Conservation (phyloP, 2,329 filamentous ascomycete genomes). For the Mycosphaerella sp. region DNA sequence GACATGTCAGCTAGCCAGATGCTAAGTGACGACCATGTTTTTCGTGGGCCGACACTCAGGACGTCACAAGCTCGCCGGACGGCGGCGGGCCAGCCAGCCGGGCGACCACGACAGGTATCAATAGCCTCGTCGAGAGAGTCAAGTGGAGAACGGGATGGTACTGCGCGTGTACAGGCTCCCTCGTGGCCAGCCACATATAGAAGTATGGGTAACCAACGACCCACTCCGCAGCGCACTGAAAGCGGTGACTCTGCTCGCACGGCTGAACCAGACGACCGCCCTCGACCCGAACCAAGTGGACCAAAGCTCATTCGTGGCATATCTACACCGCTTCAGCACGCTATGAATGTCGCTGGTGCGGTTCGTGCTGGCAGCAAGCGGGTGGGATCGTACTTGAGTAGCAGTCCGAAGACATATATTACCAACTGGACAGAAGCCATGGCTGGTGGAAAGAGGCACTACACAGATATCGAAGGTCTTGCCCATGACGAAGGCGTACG, state of each 20-base stretch:
- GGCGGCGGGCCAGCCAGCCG: constrained; percentile 22
- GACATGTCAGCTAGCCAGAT: constrained; percentile 80
- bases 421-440: constrained; percentile 98
- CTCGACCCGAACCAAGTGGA: constrained; percentile 8
- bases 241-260: constrained; percentile 18
- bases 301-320: constrained; percentile 20
- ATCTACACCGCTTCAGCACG: constrained; percentile 19
- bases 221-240: constrained; percentile 9
- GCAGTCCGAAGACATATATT: constrained; percentile 91
- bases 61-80: constrained; percentile 22
- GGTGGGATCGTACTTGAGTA: constrained; percentile 61
- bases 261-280: constrained; percentile 7
- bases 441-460: constrained; percentile 85
- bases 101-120: constrained; percentile 30
- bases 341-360: constrained; percentile 19
- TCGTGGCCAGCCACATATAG: constrained; percentile 26
- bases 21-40: constrained; percentile 77
- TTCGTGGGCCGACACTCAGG: constrained; percentile 66
- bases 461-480: constrained; percentile 63
- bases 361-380: constrained; percentile 61
- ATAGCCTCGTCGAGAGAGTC: constrained; percentile 34
- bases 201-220: constrained; percentile 1
- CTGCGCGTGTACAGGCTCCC: constrained; percentile 27
- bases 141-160: constrained; percentile 23
- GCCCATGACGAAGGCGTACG: constrained; percentile 57